Evolutionary conservation across 139 green algal species (phyloP), one percentile per base, ranked within the genome.

Genomic region (Pleodorina starrii): DNA sequence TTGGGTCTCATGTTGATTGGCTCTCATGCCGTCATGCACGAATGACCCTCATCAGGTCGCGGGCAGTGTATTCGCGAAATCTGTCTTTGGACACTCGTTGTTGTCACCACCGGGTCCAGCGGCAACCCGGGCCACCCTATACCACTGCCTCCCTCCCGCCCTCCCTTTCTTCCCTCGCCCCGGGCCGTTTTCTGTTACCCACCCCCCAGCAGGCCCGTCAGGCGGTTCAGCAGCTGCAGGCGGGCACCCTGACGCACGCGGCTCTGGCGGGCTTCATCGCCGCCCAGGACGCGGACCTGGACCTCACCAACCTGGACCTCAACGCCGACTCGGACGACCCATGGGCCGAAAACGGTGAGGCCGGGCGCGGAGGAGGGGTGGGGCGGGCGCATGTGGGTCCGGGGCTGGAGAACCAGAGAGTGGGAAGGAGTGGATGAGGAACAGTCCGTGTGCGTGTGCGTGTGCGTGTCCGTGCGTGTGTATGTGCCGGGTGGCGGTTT

Each of bases 171-270:
- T 38, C 6, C 29, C 29, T 23, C 42, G 29, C 1, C 5, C 6
- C 17, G 48, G 0, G 5, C 5, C 50, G 36, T 35, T 36, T 59
- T 36, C 21, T 17, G 2, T 80, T 60, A 29, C 40, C 40, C 32
- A 32, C 7, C 7, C 7, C 35, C 36, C 69, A 44, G 40, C 81
- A 87, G 81, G 81, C 81, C 44, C 60, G n/a, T 3, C 42, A 63
- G 43, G 81, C 81, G 42, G 60, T 87, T 35, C 5, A 23, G 43
- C 81, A 78, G 59, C 60, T 87, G n/a, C n/a, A 29, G 16, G 60
- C 60, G 5, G 60, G 60, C 35, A 50, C 60, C 1, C 81, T 87
- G 21, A 87, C 60, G 27, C 42, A 51, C 63, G 81, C 43, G 11
- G 60, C 42, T 27, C 81, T 87, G 60, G 60, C 81, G 6, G 60